Evolutionary conservation across 176 grass and related monocot species (phyloP).

Genomic region (Carex cristatella): DNA sequence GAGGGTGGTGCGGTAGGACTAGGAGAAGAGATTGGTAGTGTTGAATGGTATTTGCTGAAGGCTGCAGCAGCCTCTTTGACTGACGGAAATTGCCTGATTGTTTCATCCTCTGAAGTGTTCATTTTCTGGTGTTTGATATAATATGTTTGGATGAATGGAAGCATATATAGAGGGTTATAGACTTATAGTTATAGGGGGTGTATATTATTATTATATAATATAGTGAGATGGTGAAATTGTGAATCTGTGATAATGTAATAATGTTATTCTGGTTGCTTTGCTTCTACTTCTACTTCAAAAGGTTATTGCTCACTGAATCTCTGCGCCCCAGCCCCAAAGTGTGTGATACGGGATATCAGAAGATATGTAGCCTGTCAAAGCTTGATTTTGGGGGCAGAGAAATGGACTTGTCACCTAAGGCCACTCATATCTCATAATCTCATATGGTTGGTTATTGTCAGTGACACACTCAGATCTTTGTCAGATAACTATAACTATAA

Average conservation of each 20-base stretch:
- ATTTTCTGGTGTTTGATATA: not conserved
- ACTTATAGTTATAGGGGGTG: no score
- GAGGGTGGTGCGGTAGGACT: not conserved
- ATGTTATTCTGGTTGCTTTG: slow-evolving; percentile 27
- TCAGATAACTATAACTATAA: not conserved
- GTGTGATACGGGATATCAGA: not conserved
- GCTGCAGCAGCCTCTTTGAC: slow-evolving; percentile 29
- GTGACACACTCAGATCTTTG: not conserved
- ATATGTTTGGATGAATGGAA: not conserved
- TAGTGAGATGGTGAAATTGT: not conserved
- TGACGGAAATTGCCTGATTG: not conserved
- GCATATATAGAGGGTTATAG: not conserved
- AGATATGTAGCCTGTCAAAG: not conserved
- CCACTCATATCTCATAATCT: not conserved
- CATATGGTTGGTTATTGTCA: not conserved
- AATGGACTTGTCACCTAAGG: slow-evolving; percentile 9
- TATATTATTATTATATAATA: not conserved
- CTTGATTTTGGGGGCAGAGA: not conserved
- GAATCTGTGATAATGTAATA: not conserved
- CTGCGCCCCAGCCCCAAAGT: not conserved
- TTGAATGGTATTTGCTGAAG: slow-evolving; percentile 8
- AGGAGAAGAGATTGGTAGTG: not conserved
- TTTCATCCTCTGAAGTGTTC: slow-evolving; percentile 27
- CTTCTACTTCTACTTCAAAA: slow-evolving; percentile 42
- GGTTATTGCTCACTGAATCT: slow-evolving; percentile 5